Evolutionary conservation across 805 yeast species (phyloP).

Genomic region (Metschnikowia lachancei): DNA sequence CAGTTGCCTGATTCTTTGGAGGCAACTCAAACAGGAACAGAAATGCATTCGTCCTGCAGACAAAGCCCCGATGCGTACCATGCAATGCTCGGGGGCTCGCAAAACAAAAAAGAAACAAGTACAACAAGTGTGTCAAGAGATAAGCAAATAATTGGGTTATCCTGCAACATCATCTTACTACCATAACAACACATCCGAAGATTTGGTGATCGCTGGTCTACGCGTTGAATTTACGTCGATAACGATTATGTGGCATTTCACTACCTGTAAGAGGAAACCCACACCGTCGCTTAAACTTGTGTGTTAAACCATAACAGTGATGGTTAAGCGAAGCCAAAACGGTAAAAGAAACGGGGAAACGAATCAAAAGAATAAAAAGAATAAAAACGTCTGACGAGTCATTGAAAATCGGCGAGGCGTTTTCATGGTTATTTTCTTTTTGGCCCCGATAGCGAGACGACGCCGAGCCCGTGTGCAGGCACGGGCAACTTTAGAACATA

Average conservation of each 20-base stretch:
- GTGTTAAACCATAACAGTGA: too few species aligned
- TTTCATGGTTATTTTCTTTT: background rate
- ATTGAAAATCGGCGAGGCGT: background rate
- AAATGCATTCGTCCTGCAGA: background rate
- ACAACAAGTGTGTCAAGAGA: background rate
- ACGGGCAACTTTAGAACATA: background rate
- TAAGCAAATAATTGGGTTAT: background rate
- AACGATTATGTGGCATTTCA: too few species aligned
- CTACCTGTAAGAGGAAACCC: too few species aligned
- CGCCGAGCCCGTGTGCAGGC: background rate
- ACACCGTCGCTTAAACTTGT: too few species aligned
- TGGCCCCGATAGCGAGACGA: background rate
- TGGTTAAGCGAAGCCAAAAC: too few species aligned
- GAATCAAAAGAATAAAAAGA: too few species aligned
- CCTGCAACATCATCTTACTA: too few species aligned
- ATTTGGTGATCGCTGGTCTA: too few species aligned
- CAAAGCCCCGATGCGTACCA: background rate
- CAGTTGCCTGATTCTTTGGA: background rate
- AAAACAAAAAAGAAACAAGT: background rate
- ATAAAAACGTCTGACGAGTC: background rate
- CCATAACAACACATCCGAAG: too few species aligned
- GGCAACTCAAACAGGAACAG: background rate
- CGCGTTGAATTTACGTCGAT: too few species aligned
- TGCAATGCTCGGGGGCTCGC: background rate
- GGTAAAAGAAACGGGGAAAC: too few species aligned